phyloP scores from a whole-genome alignment of 2,329 filamentous ascomycete genomes.

The Cytospora leucostoma region DNA sequence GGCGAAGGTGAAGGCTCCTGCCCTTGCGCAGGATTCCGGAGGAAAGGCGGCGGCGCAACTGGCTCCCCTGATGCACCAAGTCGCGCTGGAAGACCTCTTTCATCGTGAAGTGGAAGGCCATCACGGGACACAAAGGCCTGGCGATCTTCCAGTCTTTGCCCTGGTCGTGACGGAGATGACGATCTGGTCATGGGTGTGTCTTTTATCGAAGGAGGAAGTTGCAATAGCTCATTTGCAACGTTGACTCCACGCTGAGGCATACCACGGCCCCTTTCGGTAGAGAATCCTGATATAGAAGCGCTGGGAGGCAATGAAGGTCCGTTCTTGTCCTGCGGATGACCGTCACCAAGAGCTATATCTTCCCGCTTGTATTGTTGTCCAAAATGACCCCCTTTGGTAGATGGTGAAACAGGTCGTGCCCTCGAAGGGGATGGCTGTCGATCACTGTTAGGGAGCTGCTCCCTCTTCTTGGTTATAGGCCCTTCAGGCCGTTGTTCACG shows the following conservation, averaged over 20 bases:
- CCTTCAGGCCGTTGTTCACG: background rate
- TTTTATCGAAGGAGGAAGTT: background rate
- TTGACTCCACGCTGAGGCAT: background rate
- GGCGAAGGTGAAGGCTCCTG: background rate
- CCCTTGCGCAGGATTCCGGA: background rate
- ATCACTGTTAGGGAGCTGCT: background rate
- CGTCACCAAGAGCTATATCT: background rate
- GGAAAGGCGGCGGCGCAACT: background rate
- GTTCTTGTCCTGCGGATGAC: background rate
- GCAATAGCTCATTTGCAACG: background rate
- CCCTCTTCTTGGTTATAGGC: background rate
- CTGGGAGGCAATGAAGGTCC: background rate
- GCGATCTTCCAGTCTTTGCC: no score
- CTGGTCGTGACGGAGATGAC: background rate
- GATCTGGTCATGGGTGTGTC: background rate
- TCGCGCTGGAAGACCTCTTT: no score
- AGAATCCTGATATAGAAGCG: background rate
- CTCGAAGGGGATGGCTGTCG: conserved; percentile 2
- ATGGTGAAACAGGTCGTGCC: background rate
- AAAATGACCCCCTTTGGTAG: background rate
- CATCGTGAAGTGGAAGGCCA: no score
- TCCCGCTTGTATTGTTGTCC: background rate
- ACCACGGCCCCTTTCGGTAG: background rate
- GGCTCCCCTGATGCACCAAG: background rate
- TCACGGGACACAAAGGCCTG: no score